Evolutionary conservation across 495 filamentous ascomycete species (phyloP), one percentile per base, ranked within the genome.

Genomic region (Penicillium riverlandense): DNA sequence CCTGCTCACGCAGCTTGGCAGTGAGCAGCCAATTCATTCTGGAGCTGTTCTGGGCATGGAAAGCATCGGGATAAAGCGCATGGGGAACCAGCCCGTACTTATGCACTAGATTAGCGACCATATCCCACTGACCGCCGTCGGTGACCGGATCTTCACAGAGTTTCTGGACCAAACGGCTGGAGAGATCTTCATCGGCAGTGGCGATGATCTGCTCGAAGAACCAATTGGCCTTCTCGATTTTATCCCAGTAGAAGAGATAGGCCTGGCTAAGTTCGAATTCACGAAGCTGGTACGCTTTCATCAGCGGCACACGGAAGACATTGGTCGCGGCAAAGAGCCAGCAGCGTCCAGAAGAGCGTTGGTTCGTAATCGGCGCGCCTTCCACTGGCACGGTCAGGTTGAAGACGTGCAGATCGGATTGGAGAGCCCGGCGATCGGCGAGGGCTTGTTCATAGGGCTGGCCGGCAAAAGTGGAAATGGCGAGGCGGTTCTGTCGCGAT

Each of bases 161-260:
- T 15, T 67, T 73, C 59, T 87, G 83, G 9, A 91, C 70, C 9
- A 92, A 62, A 13, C 88, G 69, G 11, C 76, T 71, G 42, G 87
- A 84, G 2, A 90, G 69, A 28, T 80, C 76, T 44, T 86, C 39
- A 34, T 79, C 68, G 1, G 75, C 73, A 0, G 88, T 92, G 43
- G 84, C 78, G 33, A 94, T 74, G 44, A 92, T 79, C 53, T 83
- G 80, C 61, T 91, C 86, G 15, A 92, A 72, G 69, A 92, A 92
- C 59, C 74, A 95, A 55, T 94, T 94, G 7, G 84, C 79, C 60
- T 95, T 95, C 65, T 95, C 89, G 14, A 94, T 76, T 65, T 95
- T 95, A 61, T 95, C 88, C 82, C 85, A 94, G 76, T 87, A 95
- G 70, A 90, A 92, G n/a, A 94, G 76, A 53, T 92, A 95, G 2